Base-by-base conservation (phyloP, 2,329 filamentous ascomycete genomes). In the Alternaria sp. region DNA sequence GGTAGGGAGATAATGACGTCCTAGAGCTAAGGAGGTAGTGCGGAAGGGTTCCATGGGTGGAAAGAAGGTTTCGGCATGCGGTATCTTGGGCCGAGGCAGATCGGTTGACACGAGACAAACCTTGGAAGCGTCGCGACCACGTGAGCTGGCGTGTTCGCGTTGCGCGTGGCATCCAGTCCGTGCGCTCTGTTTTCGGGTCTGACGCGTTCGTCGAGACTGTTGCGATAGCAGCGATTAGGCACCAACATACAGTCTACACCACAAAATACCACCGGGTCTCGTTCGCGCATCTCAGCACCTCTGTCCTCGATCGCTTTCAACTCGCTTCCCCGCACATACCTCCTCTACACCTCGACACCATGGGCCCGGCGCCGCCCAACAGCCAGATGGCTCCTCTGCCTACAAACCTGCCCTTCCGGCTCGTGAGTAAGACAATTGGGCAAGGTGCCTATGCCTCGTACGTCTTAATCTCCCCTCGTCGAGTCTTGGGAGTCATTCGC, bases 391-490 rank as follows among this genome's bases (percentile, higher is more conserved):
- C 93, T 76, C 93, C 95, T 69, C 84, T 98, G 54, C 96, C 96
- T 23, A 84, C 76, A 66, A 89, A 97, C 75, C 86, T 99, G 54
- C 96, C 96, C 56, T 99, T 99, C 81, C 90, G 95, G 69, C 91
- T 99, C 76, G 88, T 99, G 74, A 98, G 96, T 64, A 96, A 96
- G 80, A 99, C 96, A 13, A 97, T 99, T 73, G 96, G 96, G 59
- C 91, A 93, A 78, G 96, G 96, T 73, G 96, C 96, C 72, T 99
- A 99, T 86, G 96, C 96, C 79, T 98, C 93, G 95, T 65, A 28
- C 47, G 59, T 56, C 12, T 13, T n/a, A 19, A n/a, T 28, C n/a
- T 7, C 5, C 4, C 9, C 10, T 32, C 17, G 8, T 32, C n/a
- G 6, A 10, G 4, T 30, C 7, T 40, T 13, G 4, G 28, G 49